Percentiles rank a stretch among this genome's conserved stretches.
Evolutionary conservation across 331 rosid genomes (phyloP).

Genomic region (Acacia pycnantha): DNA sequence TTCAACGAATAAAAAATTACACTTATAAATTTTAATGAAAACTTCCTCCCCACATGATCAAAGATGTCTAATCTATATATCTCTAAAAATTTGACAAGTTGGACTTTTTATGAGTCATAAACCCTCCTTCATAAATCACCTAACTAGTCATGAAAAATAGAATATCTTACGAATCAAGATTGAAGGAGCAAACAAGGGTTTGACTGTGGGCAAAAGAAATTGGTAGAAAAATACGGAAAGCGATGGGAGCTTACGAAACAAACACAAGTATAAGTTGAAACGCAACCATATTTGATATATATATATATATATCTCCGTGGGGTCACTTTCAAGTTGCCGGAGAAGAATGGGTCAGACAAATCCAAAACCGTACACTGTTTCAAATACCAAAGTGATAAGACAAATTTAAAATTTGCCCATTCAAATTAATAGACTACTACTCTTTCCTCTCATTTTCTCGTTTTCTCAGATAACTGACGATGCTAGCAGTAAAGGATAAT

Average conservation of each 20-base stretch:
- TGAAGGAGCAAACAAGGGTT: not conserved
- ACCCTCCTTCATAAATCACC: not conserved
- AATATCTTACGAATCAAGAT: not conserved
- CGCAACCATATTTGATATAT: not conserved
- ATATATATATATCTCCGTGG: not conserved
- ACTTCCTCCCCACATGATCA: not conserved
- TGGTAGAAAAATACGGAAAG: slow-evolving; percentile 11
- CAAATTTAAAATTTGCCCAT: not conserved
- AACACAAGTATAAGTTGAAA: not conserved
- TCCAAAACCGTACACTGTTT: slow-evolving; percentile 1
- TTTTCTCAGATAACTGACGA: not conserved
- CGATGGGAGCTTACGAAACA: not conserved
- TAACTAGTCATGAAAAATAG: not conserved
- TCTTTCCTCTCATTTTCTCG: not conserved
- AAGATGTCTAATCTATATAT: not conserved
- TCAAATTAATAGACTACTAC: not conserved
- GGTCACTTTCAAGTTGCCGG: slow-evolving; percentile 15
- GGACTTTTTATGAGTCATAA: not conserved
- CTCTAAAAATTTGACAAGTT: not conserved
- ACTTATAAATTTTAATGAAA: not conserved
- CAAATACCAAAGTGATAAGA: not conserved
- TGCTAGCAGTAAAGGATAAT: slow-evolving; percentile 7
- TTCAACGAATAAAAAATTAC: not conserved
- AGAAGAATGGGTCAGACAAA: slow-evolving; percentile 6
- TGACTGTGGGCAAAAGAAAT: not conserved